A percentile compares a stretch with the other conserved stretches of the same genome.
These are phyloP conservation scores for Trametes versicolor DNA, from an alignment of 1,284 basidiomycete species.

Conservation along the genomic window DNA sequence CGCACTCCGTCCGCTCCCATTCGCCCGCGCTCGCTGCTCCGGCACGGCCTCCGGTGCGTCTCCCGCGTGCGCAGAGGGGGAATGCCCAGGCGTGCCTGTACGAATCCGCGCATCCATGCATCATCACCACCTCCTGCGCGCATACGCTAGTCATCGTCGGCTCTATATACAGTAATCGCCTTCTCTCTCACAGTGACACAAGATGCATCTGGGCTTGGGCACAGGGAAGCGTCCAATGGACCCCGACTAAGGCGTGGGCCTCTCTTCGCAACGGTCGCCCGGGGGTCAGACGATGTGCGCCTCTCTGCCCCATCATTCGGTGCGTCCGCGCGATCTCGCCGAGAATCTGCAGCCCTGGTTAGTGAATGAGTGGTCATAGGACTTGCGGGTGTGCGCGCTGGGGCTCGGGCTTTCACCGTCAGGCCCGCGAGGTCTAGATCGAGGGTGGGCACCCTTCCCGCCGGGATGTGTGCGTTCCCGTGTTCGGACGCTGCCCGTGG, in stretches of 20 bases:
- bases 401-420: background rate
- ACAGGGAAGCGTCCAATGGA: background rate
- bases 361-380: background rate
- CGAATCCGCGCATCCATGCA: constrained; percentile 7
- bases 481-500: constrained; percentile 7
- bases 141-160: constrained; percentile 15
- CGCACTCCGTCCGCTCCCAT: constrained; percentile 12
- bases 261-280: constrained; percentile 17
- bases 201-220: constrained; percentile 10
- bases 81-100: constrained; percentile 17
- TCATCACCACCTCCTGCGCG: constrained; percentile 1
- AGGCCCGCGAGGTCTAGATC: background rate
- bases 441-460: background rate
- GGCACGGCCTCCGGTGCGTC: constrained; percentile 25
- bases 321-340: background rate
- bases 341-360: background rate
- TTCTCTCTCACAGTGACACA: background rate
- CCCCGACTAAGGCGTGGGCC: background rate
- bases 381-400: background rate
- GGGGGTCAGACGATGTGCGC: constrained; percentile 5
- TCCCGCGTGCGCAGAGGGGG: constrained; percentile 11
- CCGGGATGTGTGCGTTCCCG: constrained; percentile 16
- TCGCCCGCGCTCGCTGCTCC: constrained; percentile 18
- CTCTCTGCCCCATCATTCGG: background rate
- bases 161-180: constrained; percentile 17